Percentiles rank a stretch among this genome's conserved stretches.
phyloP scores from a whole-genome alignment of 2,329 filamentous ascomycete species.

The Clarireedia homoeocarpa region DNA sequence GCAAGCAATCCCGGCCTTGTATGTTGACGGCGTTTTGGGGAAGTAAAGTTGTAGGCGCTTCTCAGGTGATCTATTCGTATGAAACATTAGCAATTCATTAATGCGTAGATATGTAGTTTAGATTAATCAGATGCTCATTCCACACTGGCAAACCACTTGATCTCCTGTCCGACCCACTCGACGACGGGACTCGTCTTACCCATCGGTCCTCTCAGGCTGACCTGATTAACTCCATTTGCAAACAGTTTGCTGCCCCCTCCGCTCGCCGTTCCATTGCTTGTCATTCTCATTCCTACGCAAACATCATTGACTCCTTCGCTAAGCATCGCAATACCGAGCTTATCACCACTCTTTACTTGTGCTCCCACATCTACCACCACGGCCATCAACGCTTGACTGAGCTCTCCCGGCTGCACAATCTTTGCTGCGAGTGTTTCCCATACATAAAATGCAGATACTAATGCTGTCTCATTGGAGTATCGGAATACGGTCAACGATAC shows the following conservation, averaged over 20 bases:
- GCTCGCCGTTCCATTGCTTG: not conserved
- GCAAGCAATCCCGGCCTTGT: too few relatives aligned
- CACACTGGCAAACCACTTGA: conserved; percentile 1
- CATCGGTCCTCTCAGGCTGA: not conserved
- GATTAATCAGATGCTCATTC: not conserved
- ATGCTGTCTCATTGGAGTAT: conserved; percentile 16
- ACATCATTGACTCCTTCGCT: conserved; percentile 13
- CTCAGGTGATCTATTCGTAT: too few relatives aligned
- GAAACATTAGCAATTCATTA: too few relatives aligned
- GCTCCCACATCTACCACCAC: conserved; percentile 8
- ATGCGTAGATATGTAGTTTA: too few relatives aligned
- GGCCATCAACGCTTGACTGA: conserved; percentile 11
- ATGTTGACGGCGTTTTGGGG: too few relatives aligned
- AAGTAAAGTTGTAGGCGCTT: too few relatives aligned
- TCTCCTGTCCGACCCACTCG: not conserved
- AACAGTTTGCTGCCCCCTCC: conserved; percentile 12
- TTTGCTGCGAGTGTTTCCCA: conserved; percentile 19
- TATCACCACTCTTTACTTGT: conserved; percentile 10
- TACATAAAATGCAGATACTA: conserved; percentile 18
- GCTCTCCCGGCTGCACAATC: not conserved
- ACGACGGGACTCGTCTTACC: not conserved
- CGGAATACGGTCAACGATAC: conserved; percentile 17
- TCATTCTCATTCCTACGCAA: conserved; percentile 11
- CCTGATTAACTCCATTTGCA: conserved; percentile 13
- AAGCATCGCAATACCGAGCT: conserved; percentile 16